These are phyloP conservation scores for Blastocladiella emersonii DNA, from an alignment of 371 early-diverging fungal genomes.

Conservation along the genomic window DNA sequence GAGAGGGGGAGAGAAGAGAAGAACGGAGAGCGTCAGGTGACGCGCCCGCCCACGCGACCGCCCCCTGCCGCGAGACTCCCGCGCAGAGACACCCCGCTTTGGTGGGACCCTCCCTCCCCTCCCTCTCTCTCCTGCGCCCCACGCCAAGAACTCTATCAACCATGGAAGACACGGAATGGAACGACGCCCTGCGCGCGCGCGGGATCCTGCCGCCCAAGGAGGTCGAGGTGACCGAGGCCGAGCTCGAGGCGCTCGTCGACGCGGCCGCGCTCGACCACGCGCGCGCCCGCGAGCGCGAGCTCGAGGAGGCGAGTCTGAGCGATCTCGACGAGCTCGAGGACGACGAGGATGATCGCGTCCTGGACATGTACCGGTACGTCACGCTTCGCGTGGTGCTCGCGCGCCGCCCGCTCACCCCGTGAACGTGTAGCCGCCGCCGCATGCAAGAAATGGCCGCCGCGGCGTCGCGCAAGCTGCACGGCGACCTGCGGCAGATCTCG, in stretches of 20 bases:
- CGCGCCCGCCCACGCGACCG: no score
- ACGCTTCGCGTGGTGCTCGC: neutral
- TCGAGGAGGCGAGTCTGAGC: slow-evolving; percentile 44
- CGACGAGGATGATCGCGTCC: slow-evolving; percentile 64
- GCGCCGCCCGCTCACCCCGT: no score
- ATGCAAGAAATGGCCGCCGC: slow-evolving; percentile 58
- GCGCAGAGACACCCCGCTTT: no score
- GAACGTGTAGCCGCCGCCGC: slow-evolving; percentile 51
- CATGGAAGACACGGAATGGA: slow-evolving; percentile 64
- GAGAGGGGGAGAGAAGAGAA: no score
- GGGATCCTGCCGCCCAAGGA: slow-evolving; percentile 77
- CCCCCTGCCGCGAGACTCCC: no score
- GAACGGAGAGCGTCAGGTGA: no score
- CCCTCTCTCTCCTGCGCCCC: slow-evolving; percentile 18
- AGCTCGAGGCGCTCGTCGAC: slow-evolving; percentile 53
- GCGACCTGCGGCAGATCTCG: slow-evolving; percentile 64
- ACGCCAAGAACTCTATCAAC: slow-evolving; percentile 34
- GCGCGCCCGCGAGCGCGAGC: slow-evolving; percentile 21
- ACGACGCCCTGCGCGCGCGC: slow-evolving; percentile 80
- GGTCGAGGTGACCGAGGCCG: slow-evolving; percentile 56
- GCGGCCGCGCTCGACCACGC: slow-evolving; percentile 43
- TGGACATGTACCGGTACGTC: slow-evolving; percentile 54
- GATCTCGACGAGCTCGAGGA: slow-evolving; percentile 84
- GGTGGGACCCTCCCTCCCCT: no score
- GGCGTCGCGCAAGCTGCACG: slow-evolving; percentile 52